phyloP scores from a whole-genome alignment of 129 eudicot species.

The Escallonia herrerae region DNA sequence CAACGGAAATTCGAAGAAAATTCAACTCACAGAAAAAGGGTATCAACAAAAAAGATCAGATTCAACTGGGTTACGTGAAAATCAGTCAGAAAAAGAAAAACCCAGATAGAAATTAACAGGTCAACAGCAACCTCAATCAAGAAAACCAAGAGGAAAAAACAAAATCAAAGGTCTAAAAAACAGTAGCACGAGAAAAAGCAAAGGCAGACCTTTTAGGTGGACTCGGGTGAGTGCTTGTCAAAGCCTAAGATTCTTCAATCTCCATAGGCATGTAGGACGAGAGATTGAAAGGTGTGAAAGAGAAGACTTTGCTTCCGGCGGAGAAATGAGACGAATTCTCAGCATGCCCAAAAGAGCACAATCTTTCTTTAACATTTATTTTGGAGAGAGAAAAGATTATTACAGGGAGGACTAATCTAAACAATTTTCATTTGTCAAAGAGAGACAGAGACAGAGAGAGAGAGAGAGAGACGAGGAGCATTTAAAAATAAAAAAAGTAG shows the following conservation, averaged over 20 bases:
- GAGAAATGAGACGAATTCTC: conserved; percentile 19
- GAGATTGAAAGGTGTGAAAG: conserved; percentile 63
- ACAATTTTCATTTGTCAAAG: conserved; percentile 1
- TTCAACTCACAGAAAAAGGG: neutral
- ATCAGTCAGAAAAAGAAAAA: conserved; percentile 5
- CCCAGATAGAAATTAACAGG: conserved; percentile 22
- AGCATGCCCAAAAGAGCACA: conserved; percentile 33
- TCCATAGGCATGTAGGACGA: conserved; percentile 12
- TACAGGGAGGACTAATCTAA: neutral
- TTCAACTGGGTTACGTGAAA: neutral
- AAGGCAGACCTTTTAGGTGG: conserved; percentile 31
- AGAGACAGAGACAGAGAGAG: conserved; percentile 16
- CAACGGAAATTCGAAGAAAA: neutral
- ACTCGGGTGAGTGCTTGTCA: conserved; percentile 16
- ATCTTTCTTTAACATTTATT: conserved; percentile 10
- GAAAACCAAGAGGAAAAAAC: neutral
- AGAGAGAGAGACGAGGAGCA: conserved; percentile 1
- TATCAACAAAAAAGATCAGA: neutral
- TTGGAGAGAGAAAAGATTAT: neutral
- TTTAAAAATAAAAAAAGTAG: conserved; percentile 24
- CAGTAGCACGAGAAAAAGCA: neutral
- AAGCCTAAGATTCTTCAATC: conserved; percentile 57
- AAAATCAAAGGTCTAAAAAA: neutral
- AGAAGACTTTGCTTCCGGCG: conserved; percentile 54
- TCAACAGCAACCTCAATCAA: conserved; percentile 2